Percentiles rank a stretch among this genome's conserved stretches.
Conservation (phyloP, 257 asterid species). For the Cynanchum wilfordii region DNA sequence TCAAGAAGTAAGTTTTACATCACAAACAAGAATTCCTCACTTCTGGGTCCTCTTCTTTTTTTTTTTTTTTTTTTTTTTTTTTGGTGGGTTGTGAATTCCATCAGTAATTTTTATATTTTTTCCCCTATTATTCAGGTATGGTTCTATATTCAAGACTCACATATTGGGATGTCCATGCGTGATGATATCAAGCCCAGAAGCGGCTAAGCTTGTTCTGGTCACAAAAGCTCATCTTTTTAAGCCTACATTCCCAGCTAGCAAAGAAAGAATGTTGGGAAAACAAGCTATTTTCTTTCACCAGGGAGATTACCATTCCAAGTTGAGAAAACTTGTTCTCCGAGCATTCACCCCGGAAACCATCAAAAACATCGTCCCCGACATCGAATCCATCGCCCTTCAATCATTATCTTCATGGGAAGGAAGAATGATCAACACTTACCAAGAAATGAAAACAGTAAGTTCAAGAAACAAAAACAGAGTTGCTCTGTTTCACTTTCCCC, state of each 20-base stretch:
- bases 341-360: conserved; percentile 36
- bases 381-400: conserved; percentile 21
- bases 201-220: conserved; percentile 35
- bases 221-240: conserved; percentile 34
- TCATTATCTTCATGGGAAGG: conserved; percentile 29
- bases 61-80: too few relatives aligned
- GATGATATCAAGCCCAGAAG: conserved; percentile 41
- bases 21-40: too few relatives aligned
- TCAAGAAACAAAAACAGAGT: conserved; percentile 19
- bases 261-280: conserved; percentile 41
- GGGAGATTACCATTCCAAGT: conserved; percentile 34
- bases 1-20: conserved; percentile 28
- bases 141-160: conserved; percentile 44
- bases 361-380: conserved; percentile 20
- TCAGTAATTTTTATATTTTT: background rate
- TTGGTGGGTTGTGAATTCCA: too few relatives aligned
- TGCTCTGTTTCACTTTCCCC: conserved; percentile 9
- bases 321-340: conserved; percentile 33
- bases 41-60: background rate
- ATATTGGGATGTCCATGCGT: conserved; percentile 43
- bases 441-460: conserved; percentile 45
- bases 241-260: conserved; percentile 45
- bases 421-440: conserved; percentile 28
- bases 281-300: conserved; percentile 46
- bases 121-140: conserved; percentile 21